Conservation (phyloP, 768 basidiomycete species). For the Serpula lacrymans region DNA sequence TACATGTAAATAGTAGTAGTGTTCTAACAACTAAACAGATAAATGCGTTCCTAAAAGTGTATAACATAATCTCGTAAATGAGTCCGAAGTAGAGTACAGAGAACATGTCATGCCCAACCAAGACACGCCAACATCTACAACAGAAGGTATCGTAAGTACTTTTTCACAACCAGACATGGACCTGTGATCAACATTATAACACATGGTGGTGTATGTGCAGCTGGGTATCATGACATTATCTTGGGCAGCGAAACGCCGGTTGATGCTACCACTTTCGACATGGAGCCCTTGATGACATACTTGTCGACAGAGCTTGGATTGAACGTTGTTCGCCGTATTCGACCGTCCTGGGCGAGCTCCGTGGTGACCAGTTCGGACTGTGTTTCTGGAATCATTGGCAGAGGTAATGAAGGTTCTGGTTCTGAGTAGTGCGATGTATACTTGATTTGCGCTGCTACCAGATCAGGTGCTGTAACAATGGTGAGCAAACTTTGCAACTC, state of each 20-base stretch:
- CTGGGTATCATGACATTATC: slow-evolving; percentile 4
- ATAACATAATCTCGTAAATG: neutral
- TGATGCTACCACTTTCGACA: slow-evolving; percentile 46
- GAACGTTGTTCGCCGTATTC: slow-evolving; percentile 38
- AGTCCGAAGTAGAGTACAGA: slow-evolving; percentile 6
- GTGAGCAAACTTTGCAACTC: slow-evolving; percentile 4
- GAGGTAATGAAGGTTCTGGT: slow-evolving; percentile 17
- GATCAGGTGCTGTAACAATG: slow-evolving; percentile 18
- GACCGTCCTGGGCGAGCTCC: slow-evolving; percentile 35
- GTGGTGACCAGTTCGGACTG: slow-evolving; percentile 37
- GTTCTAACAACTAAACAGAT: slow-evolving; percentile 6
- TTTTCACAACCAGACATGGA: slow-evolving; percentile 8
- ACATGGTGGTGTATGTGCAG: neutral
- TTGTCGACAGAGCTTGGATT: slow-evolving; percentile 42
- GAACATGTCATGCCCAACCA: too few species aligned
- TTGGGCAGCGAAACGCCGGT: slow-evolving; percentile 13
- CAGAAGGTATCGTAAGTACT: too few species aligned
- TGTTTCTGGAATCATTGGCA: slow-evolving; percentile 32
- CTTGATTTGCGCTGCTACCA: slow-evolving; percentile 16
- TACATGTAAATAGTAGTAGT: slow-evolving; percentile 15
- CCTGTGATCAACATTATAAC: too few species aligned
- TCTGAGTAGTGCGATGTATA: slow-evolving; percentile 19
- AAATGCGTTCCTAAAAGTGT: slow-evolving; percentile 5
- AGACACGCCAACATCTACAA: too few species aligned
- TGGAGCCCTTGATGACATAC: slow-evolving; percentile 49